phyloP scores from a whole-genome alignment of 169 alveolate genomes.

The Blepharisma undulans region DNA sequence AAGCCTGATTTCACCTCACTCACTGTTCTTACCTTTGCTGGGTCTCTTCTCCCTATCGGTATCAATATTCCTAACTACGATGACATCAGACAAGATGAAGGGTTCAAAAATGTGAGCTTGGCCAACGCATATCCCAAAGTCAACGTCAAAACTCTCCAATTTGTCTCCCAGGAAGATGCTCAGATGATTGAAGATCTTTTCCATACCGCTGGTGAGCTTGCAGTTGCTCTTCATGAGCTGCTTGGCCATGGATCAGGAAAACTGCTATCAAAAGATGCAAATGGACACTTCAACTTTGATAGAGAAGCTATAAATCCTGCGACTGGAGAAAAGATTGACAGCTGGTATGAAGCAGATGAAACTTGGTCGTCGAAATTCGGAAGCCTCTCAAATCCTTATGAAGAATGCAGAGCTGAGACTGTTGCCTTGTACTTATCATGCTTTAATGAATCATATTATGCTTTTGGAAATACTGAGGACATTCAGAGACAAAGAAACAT shows the following conservation, averaged over 20 bases:
- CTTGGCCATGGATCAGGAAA: slow-evolving; percentile 85
- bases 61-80: slow-evolving; percentile 80
- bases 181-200: slow-evolving; percentile 50
- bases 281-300: slow-evolving; percentile 52
- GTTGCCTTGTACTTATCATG: slow-evolving; percentile 66
- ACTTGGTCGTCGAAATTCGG: slow-evolving; percentile 79
- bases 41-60: slow-evolving; percentile 75
- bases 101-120: slow-evolving; percentile 75
- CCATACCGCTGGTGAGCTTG: slow-evolving; percentile 58
- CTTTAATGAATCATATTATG: slow-evolving; percentile 54
- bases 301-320: slow-evolving; percentile 54
- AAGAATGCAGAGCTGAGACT: slow-evolving; percentile 84
- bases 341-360: slow-evolving; percentile 64
- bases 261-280: slow-evolving; percentile 57
- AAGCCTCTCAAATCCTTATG: slow-evolving; percentile 73
- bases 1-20: slow-evolving; percentile 79
- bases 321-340: slow-evolving; percentile 55
- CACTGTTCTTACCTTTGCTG: slow-evolving; percentile 69
- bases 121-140: slow-evolving; percentile 70
- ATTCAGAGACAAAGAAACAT: slow-evolving; percentile 61
- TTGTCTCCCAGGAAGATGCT: slow-evolving; percentile 54
- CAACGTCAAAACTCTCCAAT: slow-evolving; percentile 49
- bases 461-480: slow-evolving; percentile 55
- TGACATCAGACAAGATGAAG: slow-evolving; percentile 71
- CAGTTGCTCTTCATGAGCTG: slow-evolving; percentile 80